These are phyloP conservation scores for Aegilops speltoides DNA, from an alignment of 176 grass and related monocot genomes.

Conservation along the genomic window DNA sequence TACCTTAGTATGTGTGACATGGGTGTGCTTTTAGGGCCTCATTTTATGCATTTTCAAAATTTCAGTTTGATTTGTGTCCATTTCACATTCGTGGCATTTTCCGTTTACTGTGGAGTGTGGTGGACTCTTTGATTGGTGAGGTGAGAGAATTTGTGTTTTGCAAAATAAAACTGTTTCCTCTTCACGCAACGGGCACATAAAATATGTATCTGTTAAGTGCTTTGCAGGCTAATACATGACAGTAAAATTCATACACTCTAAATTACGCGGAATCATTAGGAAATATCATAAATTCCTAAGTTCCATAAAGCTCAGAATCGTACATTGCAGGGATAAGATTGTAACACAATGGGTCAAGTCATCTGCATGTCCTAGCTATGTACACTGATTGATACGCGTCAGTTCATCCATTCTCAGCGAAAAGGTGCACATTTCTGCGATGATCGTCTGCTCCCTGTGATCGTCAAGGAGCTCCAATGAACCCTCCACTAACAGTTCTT, in stretches of 20 bases:
- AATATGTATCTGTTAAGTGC: too few relatives aligned
- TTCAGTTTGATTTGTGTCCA: not conserved
- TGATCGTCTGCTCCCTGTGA: not conserved
- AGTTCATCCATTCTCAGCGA: not conserved
- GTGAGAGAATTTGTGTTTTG: not conserved
- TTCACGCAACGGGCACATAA: not conserved
- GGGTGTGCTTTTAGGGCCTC: not conserved
- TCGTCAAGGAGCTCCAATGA: not conserved
- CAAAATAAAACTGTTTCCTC: not conserved
- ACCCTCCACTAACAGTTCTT: constrained; percentile 20
- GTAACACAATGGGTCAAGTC: not conserved
- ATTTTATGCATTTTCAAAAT: not conserved
- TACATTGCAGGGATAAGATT: not conserved
- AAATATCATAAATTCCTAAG: not conserved
- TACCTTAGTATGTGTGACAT: too few relatives aligned
- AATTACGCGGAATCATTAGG: too few relatives aligned
- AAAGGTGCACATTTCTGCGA: not conserved
- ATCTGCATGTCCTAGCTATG: not conserved
- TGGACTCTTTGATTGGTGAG: not conserved
- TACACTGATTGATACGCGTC: not conserved
- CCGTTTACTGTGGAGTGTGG: not conserved
- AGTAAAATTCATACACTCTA: not conserved
- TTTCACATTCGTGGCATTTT: not conserved
- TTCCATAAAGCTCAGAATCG: not conserved
- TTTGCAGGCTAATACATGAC: not conserved